Conservation (phyloP, 768 basidiomycete species). For the Mycena floridula region DNA sequence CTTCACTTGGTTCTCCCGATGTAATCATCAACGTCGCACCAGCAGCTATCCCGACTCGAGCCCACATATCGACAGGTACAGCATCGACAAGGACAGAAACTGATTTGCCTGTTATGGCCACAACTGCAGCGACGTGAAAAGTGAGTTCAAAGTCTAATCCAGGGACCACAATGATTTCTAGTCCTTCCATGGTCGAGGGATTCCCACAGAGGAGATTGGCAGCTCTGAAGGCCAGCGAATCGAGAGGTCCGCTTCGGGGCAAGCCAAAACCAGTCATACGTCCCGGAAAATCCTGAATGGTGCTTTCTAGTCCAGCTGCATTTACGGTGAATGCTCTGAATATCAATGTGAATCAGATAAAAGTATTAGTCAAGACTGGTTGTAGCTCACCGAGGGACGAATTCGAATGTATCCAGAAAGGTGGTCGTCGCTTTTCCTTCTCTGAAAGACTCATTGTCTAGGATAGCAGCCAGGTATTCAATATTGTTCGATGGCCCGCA, state of each 20-base stretch:
- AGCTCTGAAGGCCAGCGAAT: slow-evolving; percentile 44
- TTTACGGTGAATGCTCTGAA: slow-evolving; percentile 46
- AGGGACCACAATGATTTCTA: slow-evolving; percentile 48
- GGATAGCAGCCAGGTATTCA: slow-evolving; percentile 41
- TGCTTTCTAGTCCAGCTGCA: slow-evolving; percentile 48
- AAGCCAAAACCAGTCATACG: slow-evolving; percentile 49
- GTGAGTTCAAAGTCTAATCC: slow-evolving; percentile 36
- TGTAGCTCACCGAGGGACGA: slow-evolving; percentile 31
- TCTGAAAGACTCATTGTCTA: slow-evolving; percentile 29
- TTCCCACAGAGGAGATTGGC: slow-evolving; percentile 61
- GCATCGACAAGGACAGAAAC: slow-evolving; percentile 37
- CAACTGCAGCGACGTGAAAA: slow-evolving; percentile 43
- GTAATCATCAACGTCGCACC: slow-evolving; percentile 35
- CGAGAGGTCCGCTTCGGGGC: slow-evolving; percentile 62
- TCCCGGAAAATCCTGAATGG: slow-evolving; percentile 54
- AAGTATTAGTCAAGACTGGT: background rate
- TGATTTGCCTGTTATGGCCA: slow-evolving; percentile 51
- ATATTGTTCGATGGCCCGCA: slow-evolving; percentile 59
- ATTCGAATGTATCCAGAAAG: slow-evolving; percentile 40
- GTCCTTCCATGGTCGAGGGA: slow-evolving; percentile 36
- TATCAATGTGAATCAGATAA: background rate
- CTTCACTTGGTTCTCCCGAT: slow-evolving; percentile 20
- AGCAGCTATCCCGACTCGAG: slow-evolving; percentile 36
- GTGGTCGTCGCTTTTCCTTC: slow-evolving; percentile 40
- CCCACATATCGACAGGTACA: slow-evolving; percentile 38